Conservation (phyloP, 108 stramenopile species). For the Cyclotella cryptica region DNA sequence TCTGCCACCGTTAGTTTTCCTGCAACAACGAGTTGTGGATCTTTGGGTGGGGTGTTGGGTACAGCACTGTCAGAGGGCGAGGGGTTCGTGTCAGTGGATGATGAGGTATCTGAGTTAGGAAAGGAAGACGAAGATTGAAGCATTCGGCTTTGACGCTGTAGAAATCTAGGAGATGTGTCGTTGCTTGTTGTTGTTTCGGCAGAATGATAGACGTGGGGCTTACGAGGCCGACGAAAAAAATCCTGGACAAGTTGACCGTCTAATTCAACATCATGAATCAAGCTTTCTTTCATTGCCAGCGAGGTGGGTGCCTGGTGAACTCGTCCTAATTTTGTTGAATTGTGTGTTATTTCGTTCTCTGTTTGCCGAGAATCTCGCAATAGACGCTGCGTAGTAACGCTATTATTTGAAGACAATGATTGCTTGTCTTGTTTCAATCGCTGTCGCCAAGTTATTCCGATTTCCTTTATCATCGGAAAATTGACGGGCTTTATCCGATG, state of each 20-base stretch:
- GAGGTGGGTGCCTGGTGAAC: neutral
- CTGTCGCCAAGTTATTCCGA: neutral
- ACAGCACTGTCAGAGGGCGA: neutral
- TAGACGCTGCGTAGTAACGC: neutral
- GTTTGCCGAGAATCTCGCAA: neutral
- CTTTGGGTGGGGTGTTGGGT: slow-evolving; percentile 36
- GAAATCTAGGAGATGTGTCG: neutral
- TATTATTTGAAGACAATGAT: neutral
- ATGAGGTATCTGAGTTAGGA: slow-evolving; percentile 20
- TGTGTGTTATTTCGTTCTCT: no score
- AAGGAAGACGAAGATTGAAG: slow-evolving; percentile 10
- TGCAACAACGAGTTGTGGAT: slow-evolving; percentile 82
- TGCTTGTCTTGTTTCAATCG: neutral
- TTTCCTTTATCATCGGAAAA: neutral
- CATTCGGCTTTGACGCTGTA: slow-evolving; percentile 13
- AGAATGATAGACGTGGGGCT: slow-evolving; percentile 8
- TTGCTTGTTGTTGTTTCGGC: neutral
- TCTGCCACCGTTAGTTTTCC: slow-evolving; percentile 87
- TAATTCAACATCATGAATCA: slow-evolving; percentile 1
- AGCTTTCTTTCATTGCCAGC: neutral
- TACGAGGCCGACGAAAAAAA: slow-evolving; percentile 1
- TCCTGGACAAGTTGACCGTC: slow-evolving; percentile 14
- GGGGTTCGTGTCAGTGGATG: neutral
- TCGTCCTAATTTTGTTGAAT: neutral
- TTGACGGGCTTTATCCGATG: neutral